A percentile compares a stretch with the other conserved stretches of the same genome.
Evolutionary conservation across 2,329 filamentous ascomycete species (phyloP).

Genomic region (Penicillium sp.): DNA sequence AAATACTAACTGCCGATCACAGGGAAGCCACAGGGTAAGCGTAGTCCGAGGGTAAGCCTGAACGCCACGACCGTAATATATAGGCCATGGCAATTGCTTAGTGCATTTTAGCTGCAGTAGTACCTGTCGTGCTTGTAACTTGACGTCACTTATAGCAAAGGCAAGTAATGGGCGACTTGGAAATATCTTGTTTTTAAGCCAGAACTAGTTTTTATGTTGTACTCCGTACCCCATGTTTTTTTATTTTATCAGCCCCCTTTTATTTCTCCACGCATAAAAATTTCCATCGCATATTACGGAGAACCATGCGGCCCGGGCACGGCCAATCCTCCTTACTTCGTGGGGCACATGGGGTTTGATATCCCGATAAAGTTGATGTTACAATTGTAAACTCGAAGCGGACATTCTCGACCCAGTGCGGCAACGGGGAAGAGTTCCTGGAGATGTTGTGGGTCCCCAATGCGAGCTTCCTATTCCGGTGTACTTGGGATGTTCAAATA

Average conservation of each 20-base stretch:
- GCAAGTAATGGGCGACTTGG: conserved; percentile 4
- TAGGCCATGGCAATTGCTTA: too few species aligned
- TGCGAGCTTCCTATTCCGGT: conserved; percentile 16
- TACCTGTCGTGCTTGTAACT: neutral
- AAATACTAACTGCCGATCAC: neutral
- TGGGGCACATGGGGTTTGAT: conserved; percentile 16
- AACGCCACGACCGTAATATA: conserved; percentile 22
- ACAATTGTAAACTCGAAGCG: conserved; percentile 26
- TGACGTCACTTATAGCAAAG: conserved; percentile 22
- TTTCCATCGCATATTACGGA: conserved; percentile 9
- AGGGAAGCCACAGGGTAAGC: conserved; percentile 6
- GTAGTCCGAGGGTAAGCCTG: conserved; percentile 19
- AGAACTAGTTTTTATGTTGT: neutral
- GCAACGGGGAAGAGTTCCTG: conserved; percentile 5
- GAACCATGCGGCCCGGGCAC: conserved; percentile 17
- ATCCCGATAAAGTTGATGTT: conserved; percentile 11
- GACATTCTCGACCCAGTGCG: conserved; percentile 28
- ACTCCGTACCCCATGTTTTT: too few species aligned
- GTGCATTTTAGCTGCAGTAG: neutral
- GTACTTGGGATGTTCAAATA: neutral
- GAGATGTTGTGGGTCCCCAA: conserved; percentile 23
- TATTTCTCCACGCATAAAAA: neutral
- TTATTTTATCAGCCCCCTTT: neutral
- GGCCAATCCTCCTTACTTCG: conserved; percentile 28
- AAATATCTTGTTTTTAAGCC: neutral